Evolutionary conservation across 371 early-diverging fungal genomes (phyloP).

Genomic region (Circinella umbellata): DNA sequence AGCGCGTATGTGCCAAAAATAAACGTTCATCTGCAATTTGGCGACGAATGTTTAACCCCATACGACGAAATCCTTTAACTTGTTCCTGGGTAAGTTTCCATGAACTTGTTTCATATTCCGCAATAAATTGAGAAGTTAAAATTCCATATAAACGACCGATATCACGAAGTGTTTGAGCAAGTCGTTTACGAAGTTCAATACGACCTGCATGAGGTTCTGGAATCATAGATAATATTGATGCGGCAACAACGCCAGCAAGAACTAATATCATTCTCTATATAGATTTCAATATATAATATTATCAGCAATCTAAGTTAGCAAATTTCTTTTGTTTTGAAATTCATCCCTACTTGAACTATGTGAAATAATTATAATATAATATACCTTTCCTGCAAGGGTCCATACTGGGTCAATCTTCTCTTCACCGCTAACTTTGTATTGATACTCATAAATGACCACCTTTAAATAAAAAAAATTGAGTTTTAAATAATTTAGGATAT

Average conservation of each 20-base stretch:
- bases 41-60: constrained; percentile 37
- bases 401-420: constrained; percentile 29
- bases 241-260: constrained; percentile 42
- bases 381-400: constrained; percentile 52
- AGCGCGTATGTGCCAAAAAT: constrained; percentile 31
- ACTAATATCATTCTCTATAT: constrained; percentile 45
- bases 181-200: constrained; percentile 48
- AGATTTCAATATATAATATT: background rate
- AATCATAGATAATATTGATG: constrained; percentile 38
- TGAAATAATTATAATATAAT: background rate
- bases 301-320: background rate
- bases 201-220: constrained; percentile 45
- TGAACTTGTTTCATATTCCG: background rate
- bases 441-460: constrained; percentile 38
- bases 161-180: constrained; percentile 45
- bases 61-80: constrained; percentile 30
- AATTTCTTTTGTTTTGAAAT: background rate
- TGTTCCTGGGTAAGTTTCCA: constrained; percentile 18
- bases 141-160: constrained; percentile 43
- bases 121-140: constrained; percentile 22
- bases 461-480: background rate
- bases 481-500: no score
- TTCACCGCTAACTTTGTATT: constrained; percentile 18
- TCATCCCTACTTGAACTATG: no score
- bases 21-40: constrained; percentile 43